Evolutionary conservation across 306 rosid species (phyloP), one percentile per base, ranked within the genome.

Genomic region (Castanea mollissima): DNA sequence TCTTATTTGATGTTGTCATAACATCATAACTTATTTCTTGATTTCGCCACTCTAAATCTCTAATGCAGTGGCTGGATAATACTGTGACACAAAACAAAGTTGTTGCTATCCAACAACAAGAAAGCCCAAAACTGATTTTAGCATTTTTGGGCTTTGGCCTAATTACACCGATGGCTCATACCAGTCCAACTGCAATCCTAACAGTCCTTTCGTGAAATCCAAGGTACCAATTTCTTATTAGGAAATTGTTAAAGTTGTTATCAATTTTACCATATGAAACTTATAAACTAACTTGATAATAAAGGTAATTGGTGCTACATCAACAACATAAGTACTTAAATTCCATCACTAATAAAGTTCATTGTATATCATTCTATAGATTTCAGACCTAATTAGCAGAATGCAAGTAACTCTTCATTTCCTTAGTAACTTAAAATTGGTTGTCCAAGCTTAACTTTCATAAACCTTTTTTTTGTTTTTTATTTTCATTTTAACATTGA

Each of bases 61-160:
- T 21, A 21, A 21, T 21, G 21, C 21, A 21, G 21, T 84, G 86
- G 88, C 90, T 57, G 83, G 83, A 10, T 76, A 84, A 27, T 41
- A 14, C 15, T 79, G 82, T 70, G 90, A 79, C 76, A 69, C 86
- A 9, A 29, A 70, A 21, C 23, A 29, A 52, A 41, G 71, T 77
- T 74, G 84, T 14, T 87, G 90, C 74, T 77, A 68, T 64, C 90
- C 88, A 25, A 57, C 57, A n/a, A 82, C 79, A 2, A 86, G 86
- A 58, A 84, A 79, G 80, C 85, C 86, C n/a, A 75, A 27, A 8
- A 25, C 74, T 1, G 73, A 21, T 20, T 87, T 87, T 21, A 35
- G 72, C 55, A 76, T 87, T 75, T 76, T 74, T 70, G 90, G 88
- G 4, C 64, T 82, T 20, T 82, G 88, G 90, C 90, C 90, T 3